Conservation (phyloP, 139 green algal genomes). For the Chlamydomonas applanata region DNA sequence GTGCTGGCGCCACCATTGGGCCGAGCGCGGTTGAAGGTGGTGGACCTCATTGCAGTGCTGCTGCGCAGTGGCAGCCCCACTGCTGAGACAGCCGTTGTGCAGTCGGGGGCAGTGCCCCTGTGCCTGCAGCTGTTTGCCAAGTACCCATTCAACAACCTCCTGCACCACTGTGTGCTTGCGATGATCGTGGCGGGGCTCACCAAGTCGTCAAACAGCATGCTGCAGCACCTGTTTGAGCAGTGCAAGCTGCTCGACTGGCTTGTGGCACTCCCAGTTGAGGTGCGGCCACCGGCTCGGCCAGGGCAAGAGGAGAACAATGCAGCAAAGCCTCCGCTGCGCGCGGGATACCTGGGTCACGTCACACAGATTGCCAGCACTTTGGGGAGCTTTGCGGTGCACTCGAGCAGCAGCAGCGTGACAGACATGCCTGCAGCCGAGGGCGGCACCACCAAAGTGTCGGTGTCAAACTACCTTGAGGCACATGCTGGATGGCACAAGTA, state of each 20-base stretch:
- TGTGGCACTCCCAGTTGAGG: constrained; percentile 42
- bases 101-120: constrained; percentile 41
- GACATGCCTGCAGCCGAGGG: constrained; percentile 61
- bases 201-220: constrained; percentile 36
- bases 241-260: constrained; percentile 70
- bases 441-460: constrained; percentile 14
- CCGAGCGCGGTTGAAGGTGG: constrained; percentile 63
- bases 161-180: constrained; percentile 73
- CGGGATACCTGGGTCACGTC: constrained; percentile 83
- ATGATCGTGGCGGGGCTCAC: constrained; percentile 59
- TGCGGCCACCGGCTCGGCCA: constrained; percentile 37
- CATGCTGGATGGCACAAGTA: constrained; percentile 50
- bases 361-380: constrained; percentile 70
- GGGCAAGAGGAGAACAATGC: constrained; percentile 31
- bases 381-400: constrained; percentile 3
- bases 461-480: constrained; percentile 37
- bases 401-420: neutral
- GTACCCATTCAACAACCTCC: constrained; percentile 90
- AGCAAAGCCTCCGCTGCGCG: constrained; percentile 49
- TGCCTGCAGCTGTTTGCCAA: constrained; percentile 72
- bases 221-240: constrained; percentile 64
- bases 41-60: constrained; percentile 79
- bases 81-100: constrained; percentile 61
- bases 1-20: constrained; percentile 72
- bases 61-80: constrained; percentile 57